Percentiles rank a stretch among this genome's conserved stretches.
phyloP scores from a whole-genome alignment of 495 filamentous ascomycete species.

The Penicillium dipodomyicola region DNA sequence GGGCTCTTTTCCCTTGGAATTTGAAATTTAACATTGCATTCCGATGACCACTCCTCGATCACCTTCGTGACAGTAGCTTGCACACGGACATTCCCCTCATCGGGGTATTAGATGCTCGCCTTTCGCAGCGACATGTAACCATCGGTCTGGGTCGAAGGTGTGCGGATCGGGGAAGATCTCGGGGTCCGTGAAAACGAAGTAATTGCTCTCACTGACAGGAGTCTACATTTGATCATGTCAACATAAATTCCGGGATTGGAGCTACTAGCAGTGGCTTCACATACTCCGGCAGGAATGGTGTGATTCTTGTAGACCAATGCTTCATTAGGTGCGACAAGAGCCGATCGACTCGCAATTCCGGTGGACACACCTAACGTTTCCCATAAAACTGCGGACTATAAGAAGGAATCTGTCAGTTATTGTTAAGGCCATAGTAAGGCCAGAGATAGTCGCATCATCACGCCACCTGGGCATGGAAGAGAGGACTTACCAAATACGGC shows the following conservation, averaged over 20 bases:
- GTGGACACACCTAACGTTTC: constrained; percentile 49
- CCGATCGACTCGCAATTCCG: constrained; percentile 37
- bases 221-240: constrained; percentile 26
- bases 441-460: not conserved
- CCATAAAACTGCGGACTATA: constrained; percentile 39
- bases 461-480: not conserved
- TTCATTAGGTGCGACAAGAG: constrained; percentile 42
- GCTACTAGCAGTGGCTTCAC: constrained; percentile 20
- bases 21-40: not conserved
- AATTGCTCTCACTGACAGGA: constrained; percentile 44
- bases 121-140: constrained; percentile 36
- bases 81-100: constrained; percentile 21
- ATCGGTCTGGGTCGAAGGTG: constrained; percentile 50
- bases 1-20: not conserved
- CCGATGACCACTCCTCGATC: constrained; percentile 14
- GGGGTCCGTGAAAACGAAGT: constrained; percentile 47
- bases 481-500: constrained; percentile 43
- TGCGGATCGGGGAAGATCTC: constrained; percentile 48
- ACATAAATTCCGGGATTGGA: not conserved
- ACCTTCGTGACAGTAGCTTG: constrained; percentile 20
- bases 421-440: constrained; percentile 1
- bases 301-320: constrained; percentile 42
- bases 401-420: not conserved
- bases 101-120: constrained; percentile 29
- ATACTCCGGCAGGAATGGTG: constrained; percentile 34